These are phyloP conservation scores for Akebia trifoliata DNA, from an alignment of 164 flowering plant species.

Conservation along the genomic window DNA sequence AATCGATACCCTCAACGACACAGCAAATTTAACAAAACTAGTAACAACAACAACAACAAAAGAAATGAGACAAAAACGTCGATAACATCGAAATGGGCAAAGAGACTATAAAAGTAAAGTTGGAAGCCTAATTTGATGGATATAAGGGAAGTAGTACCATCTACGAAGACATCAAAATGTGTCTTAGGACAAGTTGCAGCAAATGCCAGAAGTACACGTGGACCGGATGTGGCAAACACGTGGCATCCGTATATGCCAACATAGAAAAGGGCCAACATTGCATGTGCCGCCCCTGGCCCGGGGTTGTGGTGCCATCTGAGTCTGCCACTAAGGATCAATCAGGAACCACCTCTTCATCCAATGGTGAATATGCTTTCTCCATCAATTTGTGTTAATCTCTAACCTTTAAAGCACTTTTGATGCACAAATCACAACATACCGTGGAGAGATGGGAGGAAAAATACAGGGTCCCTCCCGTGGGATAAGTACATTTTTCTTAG, in stretches of 20 bases:
- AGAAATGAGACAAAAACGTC: no score
- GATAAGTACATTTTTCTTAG: no score
- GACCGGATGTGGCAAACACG: constrained; percentile 67
- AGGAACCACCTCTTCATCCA: not conserved
- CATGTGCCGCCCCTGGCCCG: constrained; percentile 64
- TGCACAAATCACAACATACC: no score
- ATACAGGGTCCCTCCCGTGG: no score
- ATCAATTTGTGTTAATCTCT: not conserved
- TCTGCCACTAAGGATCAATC: not conserved
- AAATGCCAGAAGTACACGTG: constrained; percentile 45
- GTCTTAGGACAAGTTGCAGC: constrained; percentile 43
- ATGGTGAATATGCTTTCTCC: not conserved
- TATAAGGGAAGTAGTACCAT: no score
- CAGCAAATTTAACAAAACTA: no score
- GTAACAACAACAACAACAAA: no score
- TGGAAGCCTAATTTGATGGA: no score
- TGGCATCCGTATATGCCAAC: constrained; percentile 33
- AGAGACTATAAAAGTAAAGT: no score
- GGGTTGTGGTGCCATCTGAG: constrained; percentile 20
- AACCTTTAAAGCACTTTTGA: not conserved
- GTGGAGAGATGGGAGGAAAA: no score
- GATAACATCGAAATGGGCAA: no score
- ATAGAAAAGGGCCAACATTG: constrained; percentile 57
- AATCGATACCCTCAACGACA: no score
- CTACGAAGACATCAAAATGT: constrained; percentile 34